Base-by-base conservation (phyloP, 1,139 yeast genomes). In the Candida albicans region DNA sequence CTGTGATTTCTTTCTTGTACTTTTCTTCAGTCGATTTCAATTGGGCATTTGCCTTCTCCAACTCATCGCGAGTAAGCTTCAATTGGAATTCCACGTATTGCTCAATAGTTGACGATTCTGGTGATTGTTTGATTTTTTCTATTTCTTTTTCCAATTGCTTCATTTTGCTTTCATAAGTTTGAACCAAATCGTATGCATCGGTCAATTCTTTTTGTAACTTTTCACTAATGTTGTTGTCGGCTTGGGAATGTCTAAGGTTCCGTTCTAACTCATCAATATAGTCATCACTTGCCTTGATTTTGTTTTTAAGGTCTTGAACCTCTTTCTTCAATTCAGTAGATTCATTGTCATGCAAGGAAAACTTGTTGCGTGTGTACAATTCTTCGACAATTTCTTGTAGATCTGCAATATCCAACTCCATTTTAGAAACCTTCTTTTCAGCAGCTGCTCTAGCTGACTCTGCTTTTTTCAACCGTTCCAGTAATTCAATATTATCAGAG, bases 81-180 rank as follows among this genome's bases (percentile, higher is more conserved):
- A 43, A 33, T 37, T 40, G 46, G 18, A 33, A 43, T 13, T 43
- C 39, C 8, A 33, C 18, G 14, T 32, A 39, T 37, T 43, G 42
- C 13, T 37, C 37, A 8, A 22, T 34, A 2, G 42, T 30, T 6
- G 30, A 33, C 4, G 41, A 35, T 9, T 33, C 37, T 15, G 24
- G 29, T 25, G 39, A 22, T 15, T 28, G 35, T 7, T 18, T 12
- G 8, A 27, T 33, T 25, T 40, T 44, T n/a, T 40, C 35, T 13
- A 35, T n/a, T 27, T 40, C 46, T 8, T 28, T 30, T 30, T 40
- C 39, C 24, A 40, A 34, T 9, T 25, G 13, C 22, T 37, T 40
- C 18, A 29, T 15, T 14, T 39, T 35, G 9, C n/a, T 14, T 18
- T 44, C 46, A 4, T 33, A 32, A 5, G 22, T 37, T 12, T 35